Evolutionary conservation across 441 rosid species (phyloP).

Genomic region (Capsella rubella): DNA sequence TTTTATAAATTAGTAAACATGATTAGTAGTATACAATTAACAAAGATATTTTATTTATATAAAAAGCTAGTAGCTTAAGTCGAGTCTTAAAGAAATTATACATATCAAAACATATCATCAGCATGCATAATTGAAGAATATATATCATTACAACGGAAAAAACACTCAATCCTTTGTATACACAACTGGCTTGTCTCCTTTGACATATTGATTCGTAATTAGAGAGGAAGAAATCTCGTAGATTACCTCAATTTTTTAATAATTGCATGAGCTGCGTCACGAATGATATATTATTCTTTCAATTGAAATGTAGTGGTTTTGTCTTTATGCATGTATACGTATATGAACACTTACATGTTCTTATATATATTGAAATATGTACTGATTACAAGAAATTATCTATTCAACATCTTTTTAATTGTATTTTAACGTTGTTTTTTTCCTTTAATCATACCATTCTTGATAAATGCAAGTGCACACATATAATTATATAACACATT

Average conservation of each 20-base stretch:
- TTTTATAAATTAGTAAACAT: not conserved
- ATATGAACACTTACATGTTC: not conserved
- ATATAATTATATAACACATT: no score
- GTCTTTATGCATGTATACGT: not conserved
- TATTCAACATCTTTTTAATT: no score
- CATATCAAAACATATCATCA: not conserved
- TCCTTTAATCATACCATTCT: no score
- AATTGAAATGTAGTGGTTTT: not conserved
- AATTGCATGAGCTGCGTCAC: constrained; percentile 12
- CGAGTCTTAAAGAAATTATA: constrained; percentile 29
- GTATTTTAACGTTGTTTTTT: no score
- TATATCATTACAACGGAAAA: constrained; percentile 26
- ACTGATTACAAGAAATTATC: not conserved
- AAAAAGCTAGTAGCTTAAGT: constrained; percentile 32
- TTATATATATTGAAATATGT: not conserved
- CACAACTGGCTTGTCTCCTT: constrained; percentile 39
- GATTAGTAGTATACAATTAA: constrained; percentile 8
- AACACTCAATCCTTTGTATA: constrained; percentile 34
- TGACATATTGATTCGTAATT: constrained; percentile 23
- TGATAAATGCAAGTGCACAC: no score
- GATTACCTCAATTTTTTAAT: constrained; percentile 27
- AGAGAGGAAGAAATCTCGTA: constrained; percentile 16
- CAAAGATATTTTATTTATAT: not conserved
- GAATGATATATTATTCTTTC: constrained; percentile 16
- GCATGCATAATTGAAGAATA: constrained; percentile 40